Base-by-base conservation (phyloP, 1,284 basidiomycete species). In the Pseudozyma sp. region DNA sequence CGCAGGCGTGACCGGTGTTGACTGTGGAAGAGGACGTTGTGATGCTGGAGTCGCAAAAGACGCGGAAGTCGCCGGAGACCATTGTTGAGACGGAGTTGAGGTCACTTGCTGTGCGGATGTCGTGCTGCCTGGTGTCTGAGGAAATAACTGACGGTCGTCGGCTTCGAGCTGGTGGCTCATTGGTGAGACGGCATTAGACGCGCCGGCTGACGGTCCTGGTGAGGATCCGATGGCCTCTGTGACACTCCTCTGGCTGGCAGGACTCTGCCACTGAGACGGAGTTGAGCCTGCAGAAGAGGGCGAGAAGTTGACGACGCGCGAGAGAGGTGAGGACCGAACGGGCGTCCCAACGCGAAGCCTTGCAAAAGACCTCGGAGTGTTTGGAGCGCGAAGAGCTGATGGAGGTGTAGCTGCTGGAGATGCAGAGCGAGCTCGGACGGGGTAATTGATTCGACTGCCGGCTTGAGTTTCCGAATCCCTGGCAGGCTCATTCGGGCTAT, bases 301-400 rank as follows among this genome's bases (percentile, higher is more conserved):
- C 7, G 60, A 54, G n/a, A 68, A 68, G 55, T 54, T 59, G 52
- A 68, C 55, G 4, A 58, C 60, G 30, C 55, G 59, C 24, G 66
- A 63, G 5, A 68, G 47, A 19, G 66, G 66, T 19, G 66, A 68
- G n/a, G 66, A 68, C 7, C 55, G 19, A 11, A 43, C 60, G 14
- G 66, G 66, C 0, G 60, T 68, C 14, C 53, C 66, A 24, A 68
- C 53, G 35, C 52, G 66, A 8, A 68, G 59, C 5, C 66, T 34
- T 29, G 60, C 59, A 34, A 68, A 68, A 6, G 55, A 62, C 31
- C 50, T 40, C 2, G 65, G 56, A 3, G 54, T 61, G 39, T 37
- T 47, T 9, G 37, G 33, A 4, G 49, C n/a, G 44, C 55, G 59
- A 40, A 46, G 50, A 5, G 48, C 39, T 5, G 58, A 49, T 44